Conservation (phyloP, 768 basidiomycete genomes). For the Boletus pseudopeckii region DNA sequence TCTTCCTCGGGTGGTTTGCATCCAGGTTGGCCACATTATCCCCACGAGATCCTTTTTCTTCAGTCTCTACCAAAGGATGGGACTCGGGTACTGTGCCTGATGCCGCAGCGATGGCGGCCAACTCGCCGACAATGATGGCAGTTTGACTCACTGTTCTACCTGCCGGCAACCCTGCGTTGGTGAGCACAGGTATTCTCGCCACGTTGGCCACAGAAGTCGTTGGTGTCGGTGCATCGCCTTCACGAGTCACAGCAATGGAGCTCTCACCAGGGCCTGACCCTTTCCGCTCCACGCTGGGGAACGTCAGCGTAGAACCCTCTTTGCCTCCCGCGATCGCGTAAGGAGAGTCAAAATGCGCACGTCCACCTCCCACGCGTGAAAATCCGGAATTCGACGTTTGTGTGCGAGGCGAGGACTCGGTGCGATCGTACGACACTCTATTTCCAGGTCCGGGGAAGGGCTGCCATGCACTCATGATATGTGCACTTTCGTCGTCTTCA, state of each 20-base stretch:
- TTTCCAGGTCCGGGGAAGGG: conserved; percentile 51
- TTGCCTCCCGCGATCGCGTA: conserved; percentile 63
- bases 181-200: conserved; percentile 38
- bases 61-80: conserved; percentile 19
- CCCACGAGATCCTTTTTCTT: conserved; percentile 16
- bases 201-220: conserved; percentile 49
- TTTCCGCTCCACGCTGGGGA: conserved; percentile 58
- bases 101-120: conserved; percentile 24
- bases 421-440: conserved; percentile 22
- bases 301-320: conserved; percentile 57
- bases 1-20: conserved; percentile 53
- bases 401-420: conserved; percentile 27
- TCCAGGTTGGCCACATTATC: conserved; percentile 35
- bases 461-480: conserved; percentile 95
- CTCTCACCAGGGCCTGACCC: conserved; percentile 25
- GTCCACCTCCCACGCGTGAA: conserved; percentile 82
- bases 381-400: conserved; percentile 58
- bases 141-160: conserved; percentile 82
- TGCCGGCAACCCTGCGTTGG: conserved; percentile 40
- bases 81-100: conserved; percentile 19
- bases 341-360: conserved; percentile 80
- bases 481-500: conserved; percentile 64
- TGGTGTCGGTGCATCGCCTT: conserved; percentile 47
- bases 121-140: conserved; percentile 73
- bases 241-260: conserved; percentile 23